Percentiles rank a stretch among this genome's conserved stretches.
These are phyloP conservation scores for Pythium myriotylum DNA, from an alignment of 352 stramenopile species.

Conservation along the genomic window DNA sequence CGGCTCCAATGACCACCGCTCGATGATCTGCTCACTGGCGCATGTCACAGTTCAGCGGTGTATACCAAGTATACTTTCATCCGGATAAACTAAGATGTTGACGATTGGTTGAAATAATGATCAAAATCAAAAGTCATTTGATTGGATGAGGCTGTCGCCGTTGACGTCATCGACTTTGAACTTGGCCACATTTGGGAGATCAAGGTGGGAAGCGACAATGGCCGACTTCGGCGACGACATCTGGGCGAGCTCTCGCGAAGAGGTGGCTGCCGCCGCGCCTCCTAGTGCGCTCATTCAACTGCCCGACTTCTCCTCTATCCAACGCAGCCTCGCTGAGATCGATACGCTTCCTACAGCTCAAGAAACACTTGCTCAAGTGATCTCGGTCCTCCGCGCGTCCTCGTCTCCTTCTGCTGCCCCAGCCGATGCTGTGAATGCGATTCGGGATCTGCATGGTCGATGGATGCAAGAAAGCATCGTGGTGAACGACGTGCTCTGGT, in stretches of 20 bases:
- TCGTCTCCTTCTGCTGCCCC: not conserved
- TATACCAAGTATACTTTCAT: constrained; percentile 5
- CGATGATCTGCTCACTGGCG: not conserved
- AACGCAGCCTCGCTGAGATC: constrained; percentile 9
- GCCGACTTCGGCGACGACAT: constrained; percentile 16
- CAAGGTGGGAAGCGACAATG: not conserved
- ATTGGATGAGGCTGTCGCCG: too few relatives aligned
- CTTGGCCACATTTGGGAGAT: not conserved
- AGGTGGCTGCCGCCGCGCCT: not conserved
- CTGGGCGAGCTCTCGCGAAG: constrained; percentile 12
- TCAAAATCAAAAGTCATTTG: too few relatives aligned
- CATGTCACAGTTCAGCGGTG: constrained; percentile 5
- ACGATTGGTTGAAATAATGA: too few relatives aligned
- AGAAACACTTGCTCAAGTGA: not conserved
- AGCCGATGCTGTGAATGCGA: not conserved
- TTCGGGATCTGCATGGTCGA: not conserved
- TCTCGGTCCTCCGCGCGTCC: not conserved
- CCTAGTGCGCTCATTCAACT: not conserved
- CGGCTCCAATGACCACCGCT: too few relatives aligned
- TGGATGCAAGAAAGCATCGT: constrained; percentile 1
- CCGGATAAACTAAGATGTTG: too few relatives aligned
- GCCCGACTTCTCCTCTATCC: not conserved
- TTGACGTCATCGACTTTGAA: constrained; percentile 2
- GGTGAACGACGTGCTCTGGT: constrained; percentile 17
- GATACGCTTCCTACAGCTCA: constrained; percentile 1